Percentiles rank a stretch among this genome's conserved stretches.
Conservation (phyloP, 2,329 filamentous ascomycete species). For the Colletotrichum filicis region DNA sequence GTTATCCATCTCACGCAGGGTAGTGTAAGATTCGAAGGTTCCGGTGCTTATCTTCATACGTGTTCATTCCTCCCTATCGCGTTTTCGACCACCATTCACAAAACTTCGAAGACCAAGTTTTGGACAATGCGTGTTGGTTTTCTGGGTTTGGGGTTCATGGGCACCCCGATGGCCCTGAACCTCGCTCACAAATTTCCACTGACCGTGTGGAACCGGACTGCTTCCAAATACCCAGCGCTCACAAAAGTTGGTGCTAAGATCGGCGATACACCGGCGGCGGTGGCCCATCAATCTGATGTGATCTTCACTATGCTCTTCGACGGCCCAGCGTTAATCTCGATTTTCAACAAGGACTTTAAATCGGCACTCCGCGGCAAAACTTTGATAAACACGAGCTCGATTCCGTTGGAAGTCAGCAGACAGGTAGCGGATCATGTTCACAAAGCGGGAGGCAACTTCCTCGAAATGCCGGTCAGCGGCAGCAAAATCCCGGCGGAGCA, state of each 20-base stretch:
- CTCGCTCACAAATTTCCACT: conserved; percentile 40
- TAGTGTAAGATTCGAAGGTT: too few relatives aligned
- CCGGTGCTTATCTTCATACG: too few relatives aligned
- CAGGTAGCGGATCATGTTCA: conserved; percentile 38
- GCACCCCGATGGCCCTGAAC: conserved; percentile 47
- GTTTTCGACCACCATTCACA: too few relatives aligned
- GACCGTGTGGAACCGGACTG: conserved; percentile 45
- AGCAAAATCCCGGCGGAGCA: conserved; percentile 46
- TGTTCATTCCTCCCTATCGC: too few relatives aligned
- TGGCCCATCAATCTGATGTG: conserved; percentile 41
- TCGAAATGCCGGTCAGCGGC: conserved; percentile 50
- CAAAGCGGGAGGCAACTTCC: conserved; percentile 41
- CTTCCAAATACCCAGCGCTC: conserved; percentile 41
- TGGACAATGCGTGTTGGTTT: conserved; percentile 40
- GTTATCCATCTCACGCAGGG: too few relatives aligned
- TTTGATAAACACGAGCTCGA: conserved; percentile 45
- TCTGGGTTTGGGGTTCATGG: conserved; percentile 46
- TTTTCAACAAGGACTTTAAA: conserved; percentile 40
- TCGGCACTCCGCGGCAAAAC: conserved; percentile 43
- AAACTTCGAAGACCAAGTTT: not conserved
- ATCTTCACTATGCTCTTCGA: conserved; percentile 47
- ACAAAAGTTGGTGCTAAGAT: conserved; percentile 37
- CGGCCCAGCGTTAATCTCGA: conserved; percentile 38
- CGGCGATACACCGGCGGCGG: conserved; percentile 39
- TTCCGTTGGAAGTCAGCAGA: conserved; percentile 41